These are phyloP conservation scores for Lepraria neglecta DNA, from an alignment of 495 filamentous ascomycete species.

Conservation along the genomic window DNA sequence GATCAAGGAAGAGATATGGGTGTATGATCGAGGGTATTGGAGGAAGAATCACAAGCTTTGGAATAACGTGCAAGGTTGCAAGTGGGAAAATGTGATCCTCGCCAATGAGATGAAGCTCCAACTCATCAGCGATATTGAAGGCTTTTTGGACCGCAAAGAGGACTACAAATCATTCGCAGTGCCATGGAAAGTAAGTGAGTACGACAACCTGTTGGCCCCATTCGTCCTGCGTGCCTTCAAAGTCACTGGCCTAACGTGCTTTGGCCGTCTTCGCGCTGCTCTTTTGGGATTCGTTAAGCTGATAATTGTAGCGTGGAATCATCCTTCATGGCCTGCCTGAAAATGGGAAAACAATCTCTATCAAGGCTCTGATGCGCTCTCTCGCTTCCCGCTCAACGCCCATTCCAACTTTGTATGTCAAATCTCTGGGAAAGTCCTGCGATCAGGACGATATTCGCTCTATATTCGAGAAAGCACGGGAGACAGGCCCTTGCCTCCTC, in stretches of 20 bases:
- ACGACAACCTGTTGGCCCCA: background rate
- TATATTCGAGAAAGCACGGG: slow-evolving; percentile 48
- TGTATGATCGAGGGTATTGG: slow-evolving; percentile 58
- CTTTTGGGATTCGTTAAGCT: slow-evolving; percentile 15
- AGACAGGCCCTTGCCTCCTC: slow-evolving; percentile 39
- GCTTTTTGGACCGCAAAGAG: slow-evolving; percentile 51
- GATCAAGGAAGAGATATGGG: slow-evolving; percentile 56
- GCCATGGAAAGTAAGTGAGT: slow-evolving; percentile 49
- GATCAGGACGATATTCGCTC: slow-evolving; percentile 39
- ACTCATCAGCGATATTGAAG: slow-evolving; percentile 53
- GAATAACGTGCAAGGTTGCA: slow-evolving; percentile 46
- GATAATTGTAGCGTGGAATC: background rate
- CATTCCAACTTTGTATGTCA: slow-evolving; percentile 52
- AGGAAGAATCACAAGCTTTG: slow-evolving; percentile 53
- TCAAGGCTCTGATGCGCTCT: slow-evolving; percentile 59
- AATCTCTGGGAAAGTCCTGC: slow-evolving; percentile 37
- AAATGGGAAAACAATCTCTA: slow-evolving; percentile 64
- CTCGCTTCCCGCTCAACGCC: slow-evolving; percentile 26
- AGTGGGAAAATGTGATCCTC: slow-evolving; percentile 63
- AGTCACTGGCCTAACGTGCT: slow-evolving; percentile 7
- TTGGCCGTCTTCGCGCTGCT: background rate
- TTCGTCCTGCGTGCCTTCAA: slow-evolving; percentile 14
- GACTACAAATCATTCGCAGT: slow-evolving; percentile 52
- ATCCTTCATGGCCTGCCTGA: slow-evolving; percentile 46
- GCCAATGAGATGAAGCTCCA: slow-evolving; percentile 53